Evolutionary conservation across 2,329 filamentous ascomycete genomes (phyloP), one percentile per base, ranked within the genome.

Genomic region (Chlorencoelia australis): DNA sequence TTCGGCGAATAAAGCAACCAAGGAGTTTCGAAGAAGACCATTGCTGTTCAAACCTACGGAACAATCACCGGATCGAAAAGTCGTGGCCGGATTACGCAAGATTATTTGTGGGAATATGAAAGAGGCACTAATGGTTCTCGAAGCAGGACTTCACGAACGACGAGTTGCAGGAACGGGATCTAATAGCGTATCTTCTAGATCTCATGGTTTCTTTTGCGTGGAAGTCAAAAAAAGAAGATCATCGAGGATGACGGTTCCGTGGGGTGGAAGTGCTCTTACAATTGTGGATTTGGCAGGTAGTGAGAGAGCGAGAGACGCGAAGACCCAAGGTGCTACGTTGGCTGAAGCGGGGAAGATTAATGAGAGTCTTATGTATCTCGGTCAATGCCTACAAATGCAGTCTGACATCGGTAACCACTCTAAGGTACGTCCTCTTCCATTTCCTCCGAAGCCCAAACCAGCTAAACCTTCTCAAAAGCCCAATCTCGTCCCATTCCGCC

Each of bases 341-440:
- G 89, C 83, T 0, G 91, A 98, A 63, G 91, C 89, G 22, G 91
- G 91, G 35, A 96, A 96, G 63, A 98, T 98, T 58, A 98, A 98
- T 54, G 88, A 95, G 60, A 94, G 85, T 54, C 65, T 98, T 55
- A 98, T 98, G 91, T 96, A 95, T 57, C 71, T 98, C 1, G 91
- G 91, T 0, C 91, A 96, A 55, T 98, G 91, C 56, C 71, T 98
- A 50, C 89, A 96, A 57, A 89, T 94, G 70, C 89, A 95, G 58
- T 88, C 82, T 41, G 85, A 89, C 50, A 71, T 79, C 20, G 78
- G 79, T 28, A 79, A 69, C 44, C 79, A 77, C 9, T 75, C 71
- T 55, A 89, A 85, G 72, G 82, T 84, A 67, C 30, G 58, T 52
- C 29, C 18, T n/a, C 32, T 29, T 30, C 5, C 19, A n/a, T 20